Evolutionary conservation across 768 basidiomycete species (phyloP), one percentile per base, ranked within the genome.

Genomic region (Trametes gibbosa): DNA sequence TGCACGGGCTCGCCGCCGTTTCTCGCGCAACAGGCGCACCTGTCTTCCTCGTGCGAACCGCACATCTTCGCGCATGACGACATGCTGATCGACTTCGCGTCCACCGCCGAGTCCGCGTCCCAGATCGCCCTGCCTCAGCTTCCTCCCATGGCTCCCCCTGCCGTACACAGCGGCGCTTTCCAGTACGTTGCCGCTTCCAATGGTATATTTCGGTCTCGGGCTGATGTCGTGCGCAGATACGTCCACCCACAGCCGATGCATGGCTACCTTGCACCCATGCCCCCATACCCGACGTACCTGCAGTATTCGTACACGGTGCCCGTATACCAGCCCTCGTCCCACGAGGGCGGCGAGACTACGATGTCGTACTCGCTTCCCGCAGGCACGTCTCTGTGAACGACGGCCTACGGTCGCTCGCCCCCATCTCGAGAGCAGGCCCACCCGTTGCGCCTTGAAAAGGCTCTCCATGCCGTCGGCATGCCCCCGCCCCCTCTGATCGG

Each of bases 1-100:
- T 62, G 61, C 48, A 52, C 52, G n/a, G 61, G 56, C 25, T 62
- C 61, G 45, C 61, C 61, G 40, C 19, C 56, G 19, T 62, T 62
- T 52, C 61, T 62, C 47, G 32, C 47, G 7, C 56, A 56, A 17
- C 32, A 57, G 17, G 51, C 48, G 47, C 50, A 19, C 27, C 17
- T 16, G 43, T 57, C 51, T 42, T 27, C 54, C 17, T 25, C 52
- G n/a, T 48, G 42, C 46, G 56, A 53, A 5, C 46, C 52, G 10
- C 61, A 62, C 19, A 40, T 34, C 17, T 32, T 49, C 40, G 51
- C 48, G 43, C 48, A 54, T 53, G 48, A 57, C 56, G 39, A 42
- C 40, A 56, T 62, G 60, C 60, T 62, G 23, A 42, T 56, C 50
- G 45, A 48, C 46, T 37, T 56, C 27, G 29, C 45, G 14, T 2